phyloP scores from a whole-genome alignment of 2,329 filamentous ascomycete genomes.

The Clarireedia hainanense region DNA sequence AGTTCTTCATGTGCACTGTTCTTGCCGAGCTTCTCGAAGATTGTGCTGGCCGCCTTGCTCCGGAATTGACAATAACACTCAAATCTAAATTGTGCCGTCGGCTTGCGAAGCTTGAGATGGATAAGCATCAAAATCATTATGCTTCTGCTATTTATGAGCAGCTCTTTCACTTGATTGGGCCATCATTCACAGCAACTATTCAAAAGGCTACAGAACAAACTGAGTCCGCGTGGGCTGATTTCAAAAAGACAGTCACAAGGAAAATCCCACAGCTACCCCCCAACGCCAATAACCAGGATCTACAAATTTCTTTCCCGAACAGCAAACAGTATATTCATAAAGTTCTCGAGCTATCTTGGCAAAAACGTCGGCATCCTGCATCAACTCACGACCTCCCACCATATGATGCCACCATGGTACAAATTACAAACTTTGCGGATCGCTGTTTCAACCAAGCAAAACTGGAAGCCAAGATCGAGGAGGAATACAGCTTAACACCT shows the following conservation, averaged over 20 bases:
- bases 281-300: conserved; percentile 29
- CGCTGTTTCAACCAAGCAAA: too few species aligned
- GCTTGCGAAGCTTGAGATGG: conserved; percentile 47
- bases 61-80: conserved; percentile 34
- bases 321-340: conserved; percentile 23
- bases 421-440: too few species aligned
- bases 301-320: conserved; percentile 34
- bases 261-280: conserved; percentile 35
- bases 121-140: conserved; percentile 22
- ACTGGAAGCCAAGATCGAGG: too few species aligned
- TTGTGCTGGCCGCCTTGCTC: conserved; percentile 20
- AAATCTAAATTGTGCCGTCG: conserved; percentile 48
- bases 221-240: conserved; percentile 32
- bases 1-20: conserved; percentile 45
- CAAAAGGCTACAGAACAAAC: conserved; percentile 27
- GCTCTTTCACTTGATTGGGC: conserved; percentile 26
- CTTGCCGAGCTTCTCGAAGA: conserved; percentile 41
- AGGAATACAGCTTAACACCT: too few species aligned
- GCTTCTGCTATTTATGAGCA: conserved; percentile 19
- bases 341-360: too few species aligned
- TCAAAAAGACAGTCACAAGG: conserved; percentile 33
- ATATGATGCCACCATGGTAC: too few species aligned
- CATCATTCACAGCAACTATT: conserved; percentile 28
- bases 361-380: too few species aligned
- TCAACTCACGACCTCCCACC: too few species aligned